Evolutionary conservation across 148 eudicot species (phyloP).

Genomic region (Drosera capensis): DNA sequence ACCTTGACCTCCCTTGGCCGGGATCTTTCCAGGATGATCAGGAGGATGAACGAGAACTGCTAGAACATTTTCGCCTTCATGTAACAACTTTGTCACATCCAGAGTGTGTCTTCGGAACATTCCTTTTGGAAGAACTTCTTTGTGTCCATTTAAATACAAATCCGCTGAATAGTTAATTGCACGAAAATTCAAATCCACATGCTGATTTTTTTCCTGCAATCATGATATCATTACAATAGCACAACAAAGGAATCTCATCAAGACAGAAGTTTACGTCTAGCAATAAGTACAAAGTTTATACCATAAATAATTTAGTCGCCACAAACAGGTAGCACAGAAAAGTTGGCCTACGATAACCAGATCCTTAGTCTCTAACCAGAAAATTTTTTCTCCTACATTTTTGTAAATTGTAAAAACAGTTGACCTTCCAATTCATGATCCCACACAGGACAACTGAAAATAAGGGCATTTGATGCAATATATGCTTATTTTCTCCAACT

Average conservation of each 20-base stretch:
- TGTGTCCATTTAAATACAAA: slow-evolving; percentile 82
- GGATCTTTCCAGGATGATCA: slow-evolving; percentile 92
- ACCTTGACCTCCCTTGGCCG: slow-evolving; percentile 86
- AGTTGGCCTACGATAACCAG: too few species aligned
- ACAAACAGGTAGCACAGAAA: too few species aligned
- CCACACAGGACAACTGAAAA: too few species aligned
- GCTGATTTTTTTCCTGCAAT: slow-evolving; percentile 55
- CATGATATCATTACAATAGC: neutral
- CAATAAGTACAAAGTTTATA: too few species aligned
- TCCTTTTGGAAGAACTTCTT: slow-evolving; percentile 67
- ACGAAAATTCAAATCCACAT: slow-evolving; percentile 78
- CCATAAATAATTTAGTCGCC: too few species aligned
- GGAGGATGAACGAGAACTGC: slow-evolving; percentile 95
- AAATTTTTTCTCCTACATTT: neutral
- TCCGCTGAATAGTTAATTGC: slow-evolving; percentile 89
- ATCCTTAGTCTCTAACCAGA: too few species aligned
- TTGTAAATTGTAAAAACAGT: neutral
- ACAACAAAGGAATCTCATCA: neutral
- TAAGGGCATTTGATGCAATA: too few species aligned
- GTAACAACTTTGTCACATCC: slow-evolving; percentile 63
- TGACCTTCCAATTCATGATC: too few species aligned
- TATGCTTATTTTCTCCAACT: too few species aligned
- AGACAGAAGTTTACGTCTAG: neutral
- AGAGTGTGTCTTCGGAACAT: slow-evolving; percentile 92
- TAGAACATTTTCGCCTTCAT: slow-evolving; percentile 65